Evolutionary conservation across 768 basidiomycete genomes (phyloP).

Genomic region (Russula ochroleuca): DNA sequence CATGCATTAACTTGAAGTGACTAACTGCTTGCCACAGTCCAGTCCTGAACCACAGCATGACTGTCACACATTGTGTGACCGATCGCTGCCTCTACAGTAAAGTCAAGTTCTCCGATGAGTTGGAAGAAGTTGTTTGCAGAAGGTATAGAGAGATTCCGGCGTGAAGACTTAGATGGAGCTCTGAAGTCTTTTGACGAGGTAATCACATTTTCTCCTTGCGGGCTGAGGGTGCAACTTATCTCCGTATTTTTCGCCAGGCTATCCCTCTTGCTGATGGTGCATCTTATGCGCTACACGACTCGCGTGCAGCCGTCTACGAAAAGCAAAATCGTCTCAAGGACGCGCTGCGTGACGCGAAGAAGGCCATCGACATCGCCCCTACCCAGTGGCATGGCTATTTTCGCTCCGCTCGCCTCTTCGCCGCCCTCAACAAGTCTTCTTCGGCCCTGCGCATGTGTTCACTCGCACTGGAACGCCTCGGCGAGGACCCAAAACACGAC

Average conservation of each 20-base stretch:
- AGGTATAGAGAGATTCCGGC: slow-evolving; percentile 11
- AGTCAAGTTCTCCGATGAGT: not conserved
- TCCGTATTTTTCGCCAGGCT: slow-evolving; percentile 3
- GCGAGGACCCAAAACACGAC: slow-evolving; percentile 41
- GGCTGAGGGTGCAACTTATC: not conserved
- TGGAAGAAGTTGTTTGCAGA: slow-evolving; percentile 17
- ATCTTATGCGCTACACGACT: slow-evolving; percentile 53
- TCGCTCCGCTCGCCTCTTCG: slow-evolving; percentile 67
- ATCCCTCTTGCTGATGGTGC: slow-evolving; percentile 11
- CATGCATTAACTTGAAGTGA: too few relatives aligned
- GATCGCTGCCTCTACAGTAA: too few relatives aligned
- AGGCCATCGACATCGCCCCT: slow-evolving; percentile 63
- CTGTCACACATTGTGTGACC: too few relatives aligned
- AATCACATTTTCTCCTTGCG: not conserved
- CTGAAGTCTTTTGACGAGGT: slow-evolving; percentile 18
- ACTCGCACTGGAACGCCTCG: slow-evolving; percentile 52
- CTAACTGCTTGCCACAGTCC: too few relatives aligned
- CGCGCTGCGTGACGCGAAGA: slow-evolving; percentile 65
- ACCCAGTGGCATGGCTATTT: slow-evolving; percentile 72
- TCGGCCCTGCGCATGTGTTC: slow-evolving; percentile 56
- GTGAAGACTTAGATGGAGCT: slow-evolving; percentile 7
- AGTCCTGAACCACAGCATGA: too few relatives aligned
- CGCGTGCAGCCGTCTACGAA: slow-evolving; percentile 67
- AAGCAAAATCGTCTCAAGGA: slow-evolving; percentile 57
- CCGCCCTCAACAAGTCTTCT: slow-evolving; percentile 46